Evolutionary conservation across 352 stramenopile species (phyloP).

Genomic region (Aphanomyces stellatus): DNA sequence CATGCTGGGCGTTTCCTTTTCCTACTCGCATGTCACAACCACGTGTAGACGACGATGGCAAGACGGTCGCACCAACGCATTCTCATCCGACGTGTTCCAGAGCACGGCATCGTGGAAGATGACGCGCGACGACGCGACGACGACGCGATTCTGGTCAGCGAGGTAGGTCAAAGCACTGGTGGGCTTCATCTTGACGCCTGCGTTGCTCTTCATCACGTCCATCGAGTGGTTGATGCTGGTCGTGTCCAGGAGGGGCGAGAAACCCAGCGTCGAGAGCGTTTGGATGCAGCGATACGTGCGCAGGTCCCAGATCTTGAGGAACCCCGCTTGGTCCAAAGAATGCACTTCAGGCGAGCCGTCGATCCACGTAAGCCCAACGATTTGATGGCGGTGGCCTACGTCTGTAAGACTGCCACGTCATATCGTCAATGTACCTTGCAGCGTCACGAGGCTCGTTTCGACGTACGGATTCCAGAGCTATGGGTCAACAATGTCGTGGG

Average conservation of each 20-base stretch:
- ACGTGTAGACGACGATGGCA: not conserved
- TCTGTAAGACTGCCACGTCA: no score
- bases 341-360: constrained; percentile 39
- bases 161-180: constrained; percentile 40
- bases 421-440: constrained; percentile 10
- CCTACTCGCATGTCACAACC: not conserved
- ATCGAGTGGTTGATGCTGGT: constrained; percentile 21
- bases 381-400: constrained; percentile 31
- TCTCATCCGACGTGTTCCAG: constrained; percentile 8
- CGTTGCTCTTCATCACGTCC: not conserved
- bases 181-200: not conserved
- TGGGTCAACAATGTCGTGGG: not conserved
- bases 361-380: constrained; percentile 44
- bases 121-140: constrained; percentile 40
- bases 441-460: constrained; percentile 40
- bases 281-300: constrained; percentile 40
- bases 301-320: constrained; percentile 48
- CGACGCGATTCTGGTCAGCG: constrained; percentile 27
- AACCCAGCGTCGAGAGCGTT: constrained; percentile 9
- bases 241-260: not conserved
- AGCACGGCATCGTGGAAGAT: constrained; percentile 38
- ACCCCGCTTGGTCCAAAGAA: constrained; percentile 39
- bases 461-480: constrained; percentile 47
- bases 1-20: not conserved
- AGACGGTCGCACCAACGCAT: not conserved